These are phyloP conservation scores for Podospora pseudocomata DNA, from an alignment of 495 filamentous ascomycete genomes.

Conservation along the genomic window DNA sequence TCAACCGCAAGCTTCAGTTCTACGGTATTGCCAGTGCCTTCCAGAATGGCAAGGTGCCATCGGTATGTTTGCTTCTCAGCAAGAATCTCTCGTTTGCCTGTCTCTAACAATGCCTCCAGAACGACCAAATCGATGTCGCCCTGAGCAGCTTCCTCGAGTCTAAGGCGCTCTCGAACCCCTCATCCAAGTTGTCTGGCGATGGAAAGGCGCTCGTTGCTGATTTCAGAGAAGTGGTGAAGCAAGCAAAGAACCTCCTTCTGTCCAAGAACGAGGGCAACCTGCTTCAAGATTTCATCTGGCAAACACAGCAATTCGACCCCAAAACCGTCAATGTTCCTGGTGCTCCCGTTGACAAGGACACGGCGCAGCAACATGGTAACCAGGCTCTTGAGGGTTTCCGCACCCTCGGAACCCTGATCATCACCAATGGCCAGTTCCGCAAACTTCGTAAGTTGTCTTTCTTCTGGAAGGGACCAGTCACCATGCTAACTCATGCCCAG, in stretches of 20 bases:
- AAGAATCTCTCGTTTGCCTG: not conserved
- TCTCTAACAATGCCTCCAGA: conserved; percentile 43
- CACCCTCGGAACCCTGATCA: conserved; percentile 80
- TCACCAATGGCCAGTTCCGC: conserved; percentile 95
- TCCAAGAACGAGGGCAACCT: conserved; percentile 94
- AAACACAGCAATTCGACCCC: conserved; percentile 71
- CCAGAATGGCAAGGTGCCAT: conserved; percentile 83
- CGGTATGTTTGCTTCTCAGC: conserved; percentile 54
- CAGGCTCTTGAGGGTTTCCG: conserved; percentile 80
- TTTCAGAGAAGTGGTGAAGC: conserved; percentile 75
- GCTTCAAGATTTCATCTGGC: conserved; percentile 94
- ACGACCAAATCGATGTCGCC: conserved; percentile 93
- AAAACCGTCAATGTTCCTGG: conserved; percentile 56
- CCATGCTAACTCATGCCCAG: conserved; percentile 57
- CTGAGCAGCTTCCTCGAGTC: conserved; percentile 77
- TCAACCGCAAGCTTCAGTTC: conserved; percentile 91
- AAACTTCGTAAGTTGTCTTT: conserved; percentile 69
- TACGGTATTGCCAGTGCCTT: conserved; percentile 92
- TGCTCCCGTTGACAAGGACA: conserved; percentile 67
- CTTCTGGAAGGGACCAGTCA: conserved; percentile 26
- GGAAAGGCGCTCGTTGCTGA: conserved; percentile 74
- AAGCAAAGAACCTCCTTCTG: conserved; percentile 83
- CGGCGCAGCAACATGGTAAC: conserved; percentile 75
- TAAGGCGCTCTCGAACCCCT: conserved; percentile 63
- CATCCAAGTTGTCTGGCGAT: conserved; percentile 74